Percentiles rank a stretch among this genome's conserved stretches.
Evolutionary conservation across 2,329 filamentous ascomycete species (phyloP).

Genomic region (Alternaria consortialis): DNA sequence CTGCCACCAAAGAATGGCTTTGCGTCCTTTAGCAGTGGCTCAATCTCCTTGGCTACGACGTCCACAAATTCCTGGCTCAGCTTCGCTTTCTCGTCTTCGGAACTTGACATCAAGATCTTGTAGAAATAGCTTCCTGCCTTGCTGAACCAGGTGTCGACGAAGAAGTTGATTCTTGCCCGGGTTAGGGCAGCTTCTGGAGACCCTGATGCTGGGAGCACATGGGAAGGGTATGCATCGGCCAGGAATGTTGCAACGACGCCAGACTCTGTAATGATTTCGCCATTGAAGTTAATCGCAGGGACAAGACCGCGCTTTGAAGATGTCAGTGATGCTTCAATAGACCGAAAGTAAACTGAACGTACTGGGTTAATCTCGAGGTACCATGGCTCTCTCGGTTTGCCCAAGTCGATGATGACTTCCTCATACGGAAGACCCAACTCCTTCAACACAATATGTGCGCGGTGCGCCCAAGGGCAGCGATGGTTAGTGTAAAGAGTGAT

Average conservation of each 20-base stretch:
- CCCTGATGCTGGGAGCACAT: conserved; percentile 68
- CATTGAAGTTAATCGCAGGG: conserved; percentile 70
- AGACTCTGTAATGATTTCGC: conserved; percentile 76
- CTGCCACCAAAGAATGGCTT: conserved; percentile 58
- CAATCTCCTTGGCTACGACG: conserved; percentile 73
- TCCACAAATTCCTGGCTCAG: conserved; percentile 63
- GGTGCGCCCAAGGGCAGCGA: conserved; percentile 76
- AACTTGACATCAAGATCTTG: conserved; percentile 57
- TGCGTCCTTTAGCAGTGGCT: conserved; percentile 68
- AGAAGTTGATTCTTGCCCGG: conserved; percentile 75
- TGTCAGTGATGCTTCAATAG: not conserved
- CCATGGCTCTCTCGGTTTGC: conserved; percentile 72
- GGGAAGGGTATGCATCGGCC: conserved; percentile 73
- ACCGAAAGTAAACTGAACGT: conserved; percentile 8
- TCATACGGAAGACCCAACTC: conserved; percentile 73
- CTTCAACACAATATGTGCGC: conserved; percentile 74
- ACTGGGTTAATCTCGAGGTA: conserved; percentile 80
- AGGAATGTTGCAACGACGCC: conserved; percentile 76
- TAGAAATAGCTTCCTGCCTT: conserved; percentile 65
- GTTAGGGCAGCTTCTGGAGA: conserved; percentile 64
- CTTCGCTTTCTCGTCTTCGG: conserved; percentile 59
- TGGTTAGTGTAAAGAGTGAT: conserved; percentile 77
- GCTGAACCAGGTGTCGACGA: conserved; percentile 73
- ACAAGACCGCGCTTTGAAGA: conserved; percentile 71
- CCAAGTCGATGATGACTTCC: conserved; percentile 77